Conservation (phyloP, 257 asterid species). For the Datura wrightii region DNA sequence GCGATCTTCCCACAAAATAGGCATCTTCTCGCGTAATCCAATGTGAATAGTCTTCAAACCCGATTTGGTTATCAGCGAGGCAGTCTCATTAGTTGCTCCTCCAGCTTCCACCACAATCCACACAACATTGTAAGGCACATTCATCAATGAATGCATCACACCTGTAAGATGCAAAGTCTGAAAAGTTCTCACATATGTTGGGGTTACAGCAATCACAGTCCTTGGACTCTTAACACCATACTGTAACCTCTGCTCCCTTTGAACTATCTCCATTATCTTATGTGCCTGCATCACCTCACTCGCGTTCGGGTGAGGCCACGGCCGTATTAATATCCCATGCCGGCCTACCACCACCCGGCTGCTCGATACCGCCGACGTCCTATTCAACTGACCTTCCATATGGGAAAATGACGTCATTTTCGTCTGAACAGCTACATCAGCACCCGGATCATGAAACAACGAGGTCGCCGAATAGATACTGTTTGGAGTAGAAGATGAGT, state of each 20-base stretch:
- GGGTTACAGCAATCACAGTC: conserved; percentile 78
- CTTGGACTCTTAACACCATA: conserved; percentile 83
- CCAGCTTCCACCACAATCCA: conserved; percentile 99
- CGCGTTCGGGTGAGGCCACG: conserved; percentile 99
- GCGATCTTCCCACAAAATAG: conserved; percentile 86
- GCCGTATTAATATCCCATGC: conserved; percentile 88
- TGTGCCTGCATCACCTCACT: conserved; percentile 92
- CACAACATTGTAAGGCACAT: conserved; percentile 73
- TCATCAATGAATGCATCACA: conserved; percentile 94
- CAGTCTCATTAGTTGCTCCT: conserved; percentile 75
- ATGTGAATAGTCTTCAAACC: conserved; percentile 70
- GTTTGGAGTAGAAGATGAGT: conserved; percentile 32
- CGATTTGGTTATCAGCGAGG: conserved; percentile 70
- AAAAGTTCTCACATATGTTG: conserved; percentile 91
- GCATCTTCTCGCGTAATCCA: conserved; percentile 73
- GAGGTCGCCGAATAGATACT: conserved; percentile 49
- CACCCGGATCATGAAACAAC: conserved; percentile 26
- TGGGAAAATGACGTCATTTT: conserved; percentile 20
- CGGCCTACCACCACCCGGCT: conserved; percentile 93
- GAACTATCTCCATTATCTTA: conserved; percentile 83
- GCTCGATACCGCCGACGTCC: conserved; percentile 42
- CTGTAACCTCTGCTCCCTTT: conserved; percentile 82
- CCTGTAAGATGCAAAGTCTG: conserved; percentile 96
- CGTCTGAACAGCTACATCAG: background rate
- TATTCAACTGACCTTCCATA: background rate